A percentile compares a stretch with the other conserved stretches of the same genome.
Evolutionary conservation across 306 rosid genomes (phyloP).

Genomic region (Sophora flavescens): DNA sequence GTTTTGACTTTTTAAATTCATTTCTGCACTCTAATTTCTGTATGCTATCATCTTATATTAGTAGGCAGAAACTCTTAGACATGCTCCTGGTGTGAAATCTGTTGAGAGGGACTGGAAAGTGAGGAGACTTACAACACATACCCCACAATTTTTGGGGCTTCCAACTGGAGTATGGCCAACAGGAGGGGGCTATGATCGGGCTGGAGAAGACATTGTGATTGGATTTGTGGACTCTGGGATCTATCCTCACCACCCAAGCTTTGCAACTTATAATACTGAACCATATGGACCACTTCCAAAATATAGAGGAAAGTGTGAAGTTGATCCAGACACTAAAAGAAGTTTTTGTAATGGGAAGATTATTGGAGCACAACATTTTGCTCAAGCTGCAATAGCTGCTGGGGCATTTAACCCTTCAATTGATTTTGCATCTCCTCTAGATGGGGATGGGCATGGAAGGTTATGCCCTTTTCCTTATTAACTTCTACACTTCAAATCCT

Average conservation of each 20-base stretch:
- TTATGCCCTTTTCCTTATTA: slow-evolving; percentile 45
- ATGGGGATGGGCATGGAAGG: slow-evolving; percentile 99
- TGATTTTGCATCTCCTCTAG: slow-evolving; percentile 94
- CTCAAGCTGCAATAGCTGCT: slow-evolving; percentile 97
- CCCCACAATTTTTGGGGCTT: slow-evolving; percentile 97
- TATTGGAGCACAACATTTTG: slow-evolving; percentile 98
- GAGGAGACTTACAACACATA: slow-evolving; percentile 89
- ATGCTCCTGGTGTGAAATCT: slow-evolving; percentile 87
- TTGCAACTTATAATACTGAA: slow-evolving; percentile 67
- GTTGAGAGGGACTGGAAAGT: slow-evolving; percentile 98
- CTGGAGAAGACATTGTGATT: slow-evolving; percentile 94
- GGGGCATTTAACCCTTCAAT: slow-evolving; percentile 87
- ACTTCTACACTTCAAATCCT: slow-evolving; percentile 27
- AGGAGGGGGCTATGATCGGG: slow-evolving; percentile 94
- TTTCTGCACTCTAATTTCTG: slow-evolving; percentile 49
- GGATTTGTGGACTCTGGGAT: slow-evolving; percentile 99
- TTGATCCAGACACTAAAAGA: slow-evolving; percentile 83
- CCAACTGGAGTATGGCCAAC: slow-evolving; percentile 99
- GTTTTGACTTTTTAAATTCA: slow-evolving; percentile 38
- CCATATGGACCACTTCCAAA: slow-evolving; percentile 88
- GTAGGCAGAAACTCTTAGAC: slow-evolving; percentile 96
- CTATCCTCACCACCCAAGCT: slow-evolving; percentile 92
- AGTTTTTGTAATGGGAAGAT: slow-evolving; percentile 96
- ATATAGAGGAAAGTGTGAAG: slow-evolving; percentile 96
- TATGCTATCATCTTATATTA: slow-evolving; percentile 59